Evolutionary conservation across 805 yeast genomes (phyloP).

Genomic region (Candida pseudofarinosa): DNA sequence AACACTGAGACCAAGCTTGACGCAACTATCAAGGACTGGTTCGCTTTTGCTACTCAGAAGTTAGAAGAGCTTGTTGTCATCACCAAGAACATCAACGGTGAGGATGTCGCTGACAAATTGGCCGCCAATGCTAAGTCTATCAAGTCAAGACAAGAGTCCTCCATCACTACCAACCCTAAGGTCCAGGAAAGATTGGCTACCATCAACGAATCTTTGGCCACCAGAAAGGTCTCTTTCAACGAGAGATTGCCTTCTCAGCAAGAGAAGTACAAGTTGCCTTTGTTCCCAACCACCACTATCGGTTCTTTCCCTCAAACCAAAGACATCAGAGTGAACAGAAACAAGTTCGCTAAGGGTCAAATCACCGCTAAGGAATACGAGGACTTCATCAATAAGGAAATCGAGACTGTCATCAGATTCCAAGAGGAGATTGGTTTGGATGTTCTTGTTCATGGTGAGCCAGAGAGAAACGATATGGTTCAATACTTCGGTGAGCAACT

Average conservation of each 20-base stretch:
- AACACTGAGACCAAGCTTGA: constrained; percentile 87
- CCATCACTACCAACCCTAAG: constrained; percentile 85
- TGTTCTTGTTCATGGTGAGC: constrained; percentile 99
- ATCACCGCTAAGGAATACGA: constrained; percentile 94
- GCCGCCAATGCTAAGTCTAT: constrained; percentile 85
- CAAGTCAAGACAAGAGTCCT: constrained; percentile 79
- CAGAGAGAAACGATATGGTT: constrained; percentile 99
- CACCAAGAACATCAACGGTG: constrained; percentile 83
- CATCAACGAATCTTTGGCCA: constrained; percentile 69
- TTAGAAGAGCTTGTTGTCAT: constrained; percentile 84
- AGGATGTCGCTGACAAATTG: constrained; percentile 70
- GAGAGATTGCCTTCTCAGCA: constrained; percentile 85
- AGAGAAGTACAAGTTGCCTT: constrained; percentile 84
- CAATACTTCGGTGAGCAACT: constrained; percentile 99
- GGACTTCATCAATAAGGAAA: constrained; percentile 93
- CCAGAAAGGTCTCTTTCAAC: constrained; percentile 85
- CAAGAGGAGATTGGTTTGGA: constrained; percentile 99
- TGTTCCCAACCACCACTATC: constrained; percentile 99
- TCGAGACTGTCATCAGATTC: constrained; percentile 93
- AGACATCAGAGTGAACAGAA: constrained; percentile 98
- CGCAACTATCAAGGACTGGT: constrained; percentile 92
- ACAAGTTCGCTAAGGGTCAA: constrained; percentile 96
- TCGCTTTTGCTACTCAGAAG: constrained; percentile 98
- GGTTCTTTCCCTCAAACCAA: constrained; percentile 99
- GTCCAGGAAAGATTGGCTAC: constrained; percentile 84